Evolutionary conservation across 495 filamentous ascomycete genomes (phyloP).

Genomic region (Saxophila tyrrhenica): DNA sequence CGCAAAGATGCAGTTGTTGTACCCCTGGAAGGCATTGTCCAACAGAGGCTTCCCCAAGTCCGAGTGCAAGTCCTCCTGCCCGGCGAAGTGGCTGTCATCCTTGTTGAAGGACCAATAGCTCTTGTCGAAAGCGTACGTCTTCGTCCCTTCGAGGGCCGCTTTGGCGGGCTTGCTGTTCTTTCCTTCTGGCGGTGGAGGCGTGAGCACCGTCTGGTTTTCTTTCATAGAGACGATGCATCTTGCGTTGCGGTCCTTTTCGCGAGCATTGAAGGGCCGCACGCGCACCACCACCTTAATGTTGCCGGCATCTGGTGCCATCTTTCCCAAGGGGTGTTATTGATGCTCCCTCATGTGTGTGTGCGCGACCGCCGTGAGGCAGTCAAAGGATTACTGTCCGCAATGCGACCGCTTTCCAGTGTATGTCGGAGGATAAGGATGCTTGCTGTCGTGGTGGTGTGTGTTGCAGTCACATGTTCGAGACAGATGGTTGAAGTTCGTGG

Average conservation of each 20-base stretch:
- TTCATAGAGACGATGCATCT: conserved; percentile 99
- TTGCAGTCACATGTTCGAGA: neutral
- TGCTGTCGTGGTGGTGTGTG: neutral
- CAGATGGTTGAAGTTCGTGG: neutral
- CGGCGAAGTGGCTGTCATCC: conserved; percentile 68
- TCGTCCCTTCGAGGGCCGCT: conserved; percentile 61
- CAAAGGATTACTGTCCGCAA: neutral
- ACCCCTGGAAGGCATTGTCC: conserved; percentile 96
- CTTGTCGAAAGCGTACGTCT: conserved; percentile 89
- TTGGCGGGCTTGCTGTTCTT: conserved; percentile 43
- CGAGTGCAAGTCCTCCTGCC: conserved; percentile 76
- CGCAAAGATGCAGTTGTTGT: conserved; percentile 99
- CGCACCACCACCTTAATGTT: conserved; percentile 99
- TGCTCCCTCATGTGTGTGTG: conserved; percentile 2
- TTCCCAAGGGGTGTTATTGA: conserved; percentile 15
- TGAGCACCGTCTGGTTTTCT: conserved; percentile 77
- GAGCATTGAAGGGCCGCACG: conserved; percentile 78
- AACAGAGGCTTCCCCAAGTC: conserved; percentile 85
- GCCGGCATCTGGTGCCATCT: conserved; percentile 75
- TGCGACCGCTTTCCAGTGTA: neutral
- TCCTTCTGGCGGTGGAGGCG: conserved; percentile 54
- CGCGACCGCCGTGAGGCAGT: neutral
- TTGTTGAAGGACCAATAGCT: conserved; percentile 98
- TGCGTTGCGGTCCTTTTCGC: conserved; percentile 73
- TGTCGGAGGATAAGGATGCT: neutral